Base-by-base conservation (phyloP, 2,329 filamentous ascomycete genomes). In the Hypoxylon sp. region DNA sequence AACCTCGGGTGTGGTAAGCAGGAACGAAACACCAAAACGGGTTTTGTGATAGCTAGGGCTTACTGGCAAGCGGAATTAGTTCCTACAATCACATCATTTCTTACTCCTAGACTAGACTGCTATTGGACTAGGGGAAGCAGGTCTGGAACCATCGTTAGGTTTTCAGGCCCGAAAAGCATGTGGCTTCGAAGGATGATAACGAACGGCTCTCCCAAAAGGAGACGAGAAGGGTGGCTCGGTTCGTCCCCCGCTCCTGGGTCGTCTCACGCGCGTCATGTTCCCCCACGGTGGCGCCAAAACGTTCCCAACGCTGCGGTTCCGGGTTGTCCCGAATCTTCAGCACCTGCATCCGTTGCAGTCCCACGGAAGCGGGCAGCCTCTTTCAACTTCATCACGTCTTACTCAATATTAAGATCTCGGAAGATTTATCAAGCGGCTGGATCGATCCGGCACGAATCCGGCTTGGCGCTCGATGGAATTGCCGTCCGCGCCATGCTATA, bases 361-460 rank as follows among this genome's bases (percentile, higher is more conserved):
- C 27, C 27, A 46, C 63, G 63, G 58, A 59, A 66, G 48, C 23
- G 23, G 23, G 51, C 41, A 21, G 19, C 54, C 5, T 19, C 37
- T 46, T 46, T 51, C 25, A 30, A 25, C 47, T 43, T 61, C 30
- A 12, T 9, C 27, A 45, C 29, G 21, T 46, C 37, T n/a, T 32
- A 16, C 32, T 39, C 11, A 23, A 51, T 39, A 57, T 41, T 57
- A 21, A 60, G 41, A 55, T 63, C 51, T 67, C 64, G 60, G 60
- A 43, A 37, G 14, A 58, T 63, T 67, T 61, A n/a, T 25, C 12
- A 25, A 7, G 30, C 30, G 25, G 41, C 39, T 56, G 52, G 41
- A 16, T 19, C 46, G 64, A 63, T 63, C 56, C 51, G 60, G 63
- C 55, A 63, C 34, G 54, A 56, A 56, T 25, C 63, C 63, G 63